Conservation (phyloP, 768 basidiomycete genomes). For the Calvatia gigantea region DNA sequence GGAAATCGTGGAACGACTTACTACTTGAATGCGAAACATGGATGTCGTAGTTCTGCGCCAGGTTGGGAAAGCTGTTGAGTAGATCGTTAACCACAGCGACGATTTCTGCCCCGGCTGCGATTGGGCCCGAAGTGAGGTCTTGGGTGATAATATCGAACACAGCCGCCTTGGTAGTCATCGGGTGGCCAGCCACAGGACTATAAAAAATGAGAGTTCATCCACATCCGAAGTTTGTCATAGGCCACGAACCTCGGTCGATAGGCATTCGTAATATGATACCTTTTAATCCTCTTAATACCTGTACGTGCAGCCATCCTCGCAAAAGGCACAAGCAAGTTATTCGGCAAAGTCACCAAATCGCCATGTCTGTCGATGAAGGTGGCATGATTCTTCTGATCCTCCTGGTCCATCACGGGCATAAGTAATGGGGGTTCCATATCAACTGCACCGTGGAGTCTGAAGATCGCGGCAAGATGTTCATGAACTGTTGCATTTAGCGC, state of each 20-base stretch:
- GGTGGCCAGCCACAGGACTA: conserved; percentile 70
- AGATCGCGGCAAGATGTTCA: conserved; percentile 72
- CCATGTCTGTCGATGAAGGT: conserved; percentile 79
- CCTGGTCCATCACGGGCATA: conserved; percentile 62
- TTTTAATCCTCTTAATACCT: conserved; percentile 69
- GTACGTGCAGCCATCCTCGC: conserved; percentile 78
- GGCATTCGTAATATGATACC: conserved; percentile 75
- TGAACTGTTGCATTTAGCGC: conserved; percentile 72
- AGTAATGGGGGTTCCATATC: conserved; percentile 85
- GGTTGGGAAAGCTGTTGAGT: conserved; percentile 68
- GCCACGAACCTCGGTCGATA: conserved; percentile 60
- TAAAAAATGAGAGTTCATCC: not conserved
- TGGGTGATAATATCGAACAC: conserved; percentile 83
- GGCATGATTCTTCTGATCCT: conserved; percentile 64
- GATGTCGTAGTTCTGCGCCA: conserved; percentile 66
- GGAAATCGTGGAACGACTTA: conserved; percentile 29
- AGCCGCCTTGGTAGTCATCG: conserved; percentile 68
- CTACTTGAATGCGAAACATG: conserved; percentile 77
- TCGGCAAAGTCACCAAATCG: conserved; percentile 70
- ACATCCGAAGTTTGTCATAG: too few species aligned
- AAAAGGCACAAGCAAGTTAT: conserved; percentile 70
- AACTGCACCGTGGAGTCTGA: conserved; percentile 87
- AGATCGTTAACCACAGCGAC: conserved; percentile 66
- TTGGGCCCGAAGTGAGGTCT: conserved; percentile 58
- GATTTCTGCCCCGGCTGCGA: conserved; percentile 72